A percentile compares a stretch with the other conserved stretches of the same genome.
phyloP scores from a whole-genome alignment of 306 rosid genomes.

The Cercis canadensis region DNA sequence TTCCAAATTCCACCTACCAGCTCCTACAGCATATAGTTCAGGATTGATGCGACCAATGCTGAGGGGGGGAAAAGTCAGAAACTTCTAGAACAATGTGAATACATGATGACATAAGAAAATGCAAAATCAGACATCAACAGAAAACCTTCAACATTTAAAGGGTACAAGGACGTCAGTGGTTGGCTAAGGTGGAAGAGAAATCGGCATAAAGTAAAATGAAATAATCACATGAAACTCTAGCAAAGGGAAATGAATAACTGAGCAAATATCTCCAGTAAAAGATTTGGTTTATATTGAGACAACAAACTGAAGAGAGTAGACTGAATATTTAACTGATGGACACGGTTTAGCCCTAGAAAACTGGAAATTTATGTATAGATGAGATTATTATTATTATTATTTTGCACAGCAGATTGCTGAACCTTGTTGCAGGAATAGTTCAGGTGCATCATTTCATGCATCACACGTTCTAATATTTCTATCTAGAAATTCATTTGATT shows the following conservation, averaged over 20 bases:
- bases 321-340: not conserved
- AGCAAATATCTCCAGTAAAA: conserved; percentile 26
- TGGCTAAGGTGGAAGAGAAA: not conserved
- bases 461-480: not conserved
- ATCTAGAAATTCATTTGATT: not conserved
- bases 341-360: conserved; percentile 19
- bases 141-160: conserved; percentile 37
- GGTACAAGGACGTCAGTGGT: no score
- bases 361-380: conserved; percentile 1
- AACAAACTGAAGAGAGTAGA: not conserved
- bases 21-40: conserved; percentile 78
- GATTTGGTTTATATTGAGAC: conserved; percentile 16
- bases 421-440: conserved; percentile 11
- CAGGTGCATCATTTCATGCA: not conserved
- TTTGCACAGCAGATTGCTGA: conserved; percentile 4
- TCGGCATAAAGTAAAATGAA: not conserved
- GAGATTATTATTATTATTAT: not conserved
- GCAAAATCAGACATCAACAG: conserved; percentile 26
- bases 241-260: not conserved
- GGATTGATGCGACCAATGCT: conserved; percentile 92
- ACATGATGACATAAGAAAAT: conserved; percentile 25
- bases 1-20: conserved; percentile 62
- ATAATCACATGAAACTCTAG: not conserved
- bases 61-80: conserved; percentile 40
- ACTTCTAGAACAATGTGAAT: not conserved